Percentiles rank a stretch among this genome's conserved stretches.
These are phyloP conservation scores for Ziziphus jujuba DNA, from an alignment of 306 rosid species.

Conservation along the genomic window DNA sequence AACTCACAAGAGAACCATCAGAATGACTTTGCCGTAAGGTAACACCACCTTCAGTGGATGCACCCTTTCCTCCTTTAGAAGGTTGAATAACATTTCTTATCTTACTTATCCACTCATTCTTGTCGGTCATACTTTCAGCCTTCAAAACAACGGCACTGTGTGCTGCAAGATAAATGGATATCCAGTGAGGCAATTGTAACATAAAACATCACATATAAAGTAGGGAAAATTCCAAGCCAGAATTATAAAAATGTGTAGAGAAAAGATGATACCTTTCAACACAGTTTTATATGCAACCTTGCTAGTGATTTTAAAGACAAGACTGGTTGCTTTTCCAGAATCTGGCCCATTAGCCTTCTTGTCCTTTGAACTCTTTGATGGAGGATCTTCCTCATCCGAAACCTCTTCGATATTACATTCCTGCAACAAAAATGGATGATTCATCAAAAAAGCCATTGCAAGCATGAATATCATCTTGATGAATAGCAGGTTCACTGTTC, in stretches of 20 bases:
- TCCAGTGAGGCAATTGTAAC: slow-evolving; percentile 2
- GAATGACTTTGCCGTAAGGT: slow-evolving; percentile 80
- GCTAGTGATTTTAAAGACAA: slow-evolving; percentile 80
- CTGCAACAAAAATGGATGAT: slow-evolving; percentile 33
- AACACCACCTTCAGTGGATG: slow-evolving; percentile 65
- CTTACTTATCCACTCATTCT: slow-evolving; percentile 83
- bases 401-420: slow-evolving; percentile 86
- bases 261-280: slow-evolving; percentile 57
- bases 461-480: not conserved
- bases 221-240: not conserved
- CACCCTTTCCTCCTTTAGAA: slow-evolving; percentile 65
- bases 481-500: not conserved
- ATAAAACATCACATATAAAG: not conserved
- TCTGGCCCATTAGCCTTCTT: slow-evolving; percentile 83
- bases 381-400: slow-evolving; percentile 71
- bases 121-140: slow-evolving; percentile 81
- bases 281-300: slow-evolving; percentile 94
- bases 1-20: slow-evolving; percentile 91
- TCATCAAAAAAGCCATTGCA: slow-evolving; percentile 4
- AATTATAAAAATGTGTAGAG: slow-evolving; percentile 8
- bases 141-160: slow-evolving; percentile 82
- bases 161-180: slow-evolving; percentile 50
- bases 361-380: slow-evolving; percentile 83
- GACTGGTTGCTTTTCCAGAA: slow-evolving; percentile 63
- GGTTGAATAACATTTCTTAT: slow-evolving; percentile 80